Percentiles rank a stretch among this genome's conserved stretches.
Conservation (phyloP, 148 eudicot species). For the Cornus controversa region DNA sequence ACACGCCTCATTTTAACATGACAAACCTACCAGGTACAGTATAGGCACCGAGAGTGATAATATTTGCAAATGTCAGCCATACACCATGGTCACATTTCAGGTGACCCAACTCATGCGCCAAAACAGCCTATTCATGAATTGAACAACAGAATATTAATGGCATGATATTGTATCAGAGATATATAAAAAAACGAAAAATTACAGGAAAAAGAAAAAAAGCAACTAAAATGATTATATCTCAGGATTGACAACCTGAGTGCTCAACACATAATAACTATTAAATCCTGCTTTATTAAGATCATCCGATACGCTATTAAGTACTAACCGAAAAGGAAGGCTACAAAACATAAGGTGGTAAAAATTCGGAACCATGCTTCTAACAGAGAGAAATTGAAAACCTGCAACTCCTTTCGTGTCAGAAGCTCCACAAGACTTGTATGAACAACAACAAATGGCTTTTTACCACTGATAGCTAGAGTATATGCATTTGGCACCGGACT, state of each 20-base stretch:
- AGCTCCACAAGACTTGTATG: constrained; percentile 97
- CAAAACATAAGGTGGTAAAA: background rate
- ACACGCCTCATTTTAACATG: background rate
- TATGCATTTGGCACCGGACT: constrained; percentile 90
- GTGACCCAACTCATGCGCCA: constrained; percentile 98
- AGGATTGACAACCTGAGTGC: background rate
- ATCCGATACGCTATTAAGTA: too few species aligned
- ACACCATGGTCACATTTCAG: constrained; percentile 97
- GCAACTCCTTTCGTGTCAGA: constrained; percentile 82
- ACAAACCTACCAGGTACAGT: constrained; percentile 65
- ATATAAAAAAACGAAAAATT: background rate
- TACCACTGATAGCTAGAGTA: constrained; percentile 86
- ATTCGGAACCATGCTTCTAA: background rate
- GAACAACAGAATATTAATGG: constrained; percentile 7
- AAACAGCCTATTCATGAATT: constrained; percentile 64
- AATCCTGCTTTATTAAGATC: background rate
- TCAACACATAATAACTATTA: background rate
- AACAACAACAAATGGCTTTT: constrained; percentile 88
- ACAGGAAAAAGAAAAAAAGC: background rate
- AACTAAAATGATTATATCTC: background rate
- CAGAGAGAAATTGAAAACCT: constrained; percentile 43
- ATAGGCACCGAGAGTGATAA: constrained; percentile 87
- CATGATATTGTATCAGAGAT: background rate
- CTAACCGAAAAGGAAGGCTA: background rate
- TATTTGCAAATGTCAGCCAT: constrained; percentile 90